phyloP scores from a whole-genome alignment of 2,329 filamentous ascomycete genomes.

The Coniochaeta hoffmannii region DNA sequence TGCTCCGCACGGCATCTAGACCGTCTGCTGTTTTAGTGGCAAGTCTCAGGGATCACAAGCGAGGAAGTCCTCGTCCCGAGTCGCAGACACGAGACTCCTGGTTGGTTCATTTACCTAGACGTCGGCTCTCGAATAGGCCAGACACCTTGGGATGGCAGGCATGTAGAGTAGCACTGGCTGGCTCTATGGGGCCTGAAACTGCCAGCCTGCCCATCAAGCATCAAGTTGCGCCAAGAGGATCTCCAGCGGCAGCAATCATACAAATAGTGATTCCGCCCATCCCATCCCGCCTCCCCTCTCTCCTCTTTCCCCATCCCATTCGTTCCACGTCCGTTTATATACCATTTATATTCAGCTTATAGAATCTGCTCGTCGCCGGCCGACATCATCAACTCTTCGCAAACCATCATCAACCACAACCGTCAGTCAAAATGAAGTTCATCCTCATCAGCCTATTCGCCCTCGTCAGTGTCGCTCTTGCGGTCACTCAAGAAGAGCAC shows the following conservation, averaged over 20 bases:
- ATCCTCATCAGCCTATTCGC: constrained; percentile 37
- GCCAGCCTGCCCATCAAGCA: constrained; percentile 14
- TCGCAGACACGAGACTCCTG: not conserved
- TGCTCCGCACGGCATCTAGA: not conserved
- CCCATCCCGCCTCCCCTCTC: constrained; percentile 9
- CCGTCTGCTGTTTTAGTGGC: not conserved
- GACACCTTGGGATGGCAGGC: not conserved
- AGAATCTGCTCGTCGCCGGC: constrained; percentile 40
- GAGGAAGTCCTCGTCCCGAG: not conserved
- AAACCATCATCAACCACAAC: constrained; percentile 5
- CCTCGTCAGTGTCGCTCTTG: constrained; percentile 38
- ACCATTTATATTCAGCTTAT: constrained; percentile 18
- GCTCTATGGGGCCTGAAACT: constrained; percentile 2
- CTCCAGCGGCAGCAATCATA: constrained; percentile 11
- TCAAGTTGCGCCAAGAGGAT: constrained; percentile 7
- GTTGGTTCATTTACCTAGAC: not conserved
- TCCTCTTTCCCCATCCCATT: constrained; percentile 7
- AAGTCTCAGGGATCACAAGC: not conserved
- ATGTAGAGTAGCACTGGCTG: constrained; percentile 7
- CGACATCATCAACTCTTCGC: constrained; percentile 25
- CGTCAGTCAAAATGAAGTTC: constrained; percentile 45
- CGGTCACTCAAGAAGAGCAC: constrained; percentile 20
- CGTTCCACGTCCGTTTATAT: constrained; percentile 5
- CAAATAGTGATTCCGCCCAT: constrained; percentile 15
- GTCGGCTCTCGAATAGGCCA: not conserved